These are phyloP conservation scores for Oidiodendron maius DNA, from an alignment of 495 filamentous ascomycete species.

Conservation along the genomic window DNA sequence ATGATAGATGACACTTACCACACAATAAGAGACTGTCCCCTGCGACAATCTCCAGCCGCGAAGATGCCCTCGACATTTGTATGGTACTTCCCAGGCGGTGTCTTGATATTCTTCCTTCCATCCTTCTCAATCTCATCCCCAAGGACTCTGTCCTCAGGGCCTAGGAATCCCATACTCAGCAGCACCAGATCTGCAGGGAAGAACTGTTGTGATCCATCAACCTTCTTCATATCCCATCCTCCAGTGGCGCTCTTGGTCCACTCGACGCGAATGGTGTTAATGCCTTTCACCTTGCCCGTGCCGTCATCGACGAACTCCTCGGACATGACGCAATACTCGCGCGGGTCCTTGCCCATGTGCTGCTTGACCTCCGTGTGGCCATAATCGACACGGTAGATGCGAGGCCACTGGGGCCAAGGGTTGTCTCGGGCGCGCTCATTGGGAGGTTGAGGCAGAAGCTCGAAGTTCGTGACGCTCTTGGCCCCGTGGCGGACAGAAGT, in stretches of 20 bases:
- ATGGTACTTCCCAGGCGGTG: slow-evolving; percentile 77
- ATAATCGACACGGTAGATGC: slow-evolving; percentile 97
- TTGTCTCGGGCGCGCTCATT: slow-evolving; percentile 93
- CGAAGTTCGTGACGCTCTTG: slow-evolving; percentile 95
- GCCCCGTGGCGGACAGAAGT: slow-evolving; percentile 97
- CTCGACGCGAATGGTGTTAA: slow-evolving; percentile 96
- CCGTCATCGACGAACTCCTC: slow-evolving; percentile 97
- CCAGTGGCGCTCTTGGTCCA: slow-evolving; percentile 89
- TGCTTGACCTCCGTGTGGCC: slow-evolving; percentile 96
- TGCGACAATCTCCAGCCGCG: slow-evolving; percentile 92
- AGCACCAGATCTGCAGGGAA: slow-evolving; percentile 97
- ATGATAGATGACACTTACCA: slow-evolving; percentile 57
- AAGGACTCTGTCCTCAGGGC: slow-evolving; percentile 85
- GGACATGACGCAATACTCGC: slow-evolving; percentile 98
- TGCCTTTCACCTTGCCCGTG: slow-evolving; percentile 82
- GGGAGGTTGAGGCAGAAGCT: slow-evolving; percentile 91
- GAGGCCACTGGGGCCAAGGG: slow-evolving; percentile 99
- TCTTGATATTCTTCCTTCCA: slow-evolving; percentile 96
- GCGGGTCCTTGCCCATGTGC: slow-evolving; percentile 94
- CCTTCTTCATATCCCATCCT: slow-evolving; percentile 99
- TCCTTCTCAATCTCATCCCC: slow-evolving; percentile 88
- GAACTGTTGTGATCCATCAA: slow-evolving; percentile 91
- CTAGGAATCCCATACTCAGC: slow-evolving; percentile 97
- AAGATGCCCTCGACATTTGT: slow-evolving; percentile 90
- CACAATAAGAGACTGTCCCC: slow-evolving; percentile 95